Conservation (phyloP, 2,329 filamentous ascomycete species). For the Fusarium oligoseptatum region DNA sequence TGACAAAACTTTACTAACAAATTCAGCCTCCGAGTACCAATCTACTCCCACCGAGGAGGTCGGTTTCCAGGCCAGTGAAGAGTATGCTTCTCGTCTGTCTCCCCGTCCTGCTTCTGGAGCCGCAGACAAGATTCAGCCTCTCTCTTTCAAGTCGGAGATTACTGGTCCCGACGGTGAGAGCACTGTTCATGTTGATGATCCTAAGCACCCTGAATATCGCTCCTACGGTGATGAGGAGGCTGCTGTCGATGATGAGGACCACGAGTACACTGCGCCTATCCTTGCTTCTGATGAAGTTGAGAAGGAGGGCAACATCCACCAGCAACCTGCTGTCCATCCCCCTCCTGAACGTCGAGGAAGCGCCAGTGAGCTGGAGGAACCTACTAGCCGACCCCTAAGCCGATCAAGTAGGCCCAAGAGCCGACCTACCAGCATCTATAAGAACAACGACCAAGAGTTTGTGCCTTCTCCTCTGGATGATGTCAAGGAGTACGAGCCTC, state of each 20-base stretch:
- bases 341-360: slow-evolving; percentile 73
- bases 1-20: slow-evolving; percentile 32
- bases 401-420: slow-evolving; percentile 54
- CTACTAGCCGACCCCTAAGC: slow-evolving; percentile 74
- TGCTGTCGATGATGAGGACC: slow-evolving; percentile 69
- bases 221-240: slow-evolving; percentile 56
- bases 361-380: slow-evolving; percentile 67
- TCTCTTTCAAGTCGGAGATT: slow-evolving; percentile 49
- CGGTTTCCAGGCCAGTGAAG: slow-evolving; percentile 87
- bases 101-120: slow-evolving; percentile 63
- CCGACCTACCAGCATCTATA: slow-evolving; percentile 68
- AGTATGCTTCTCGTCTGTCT: slow-evolving; percentile 83
- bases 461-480: slow-evolving; percentile 82
- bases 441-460: slow-evolving; percentile 66
- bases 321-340: slow-evolving; percentile 87
- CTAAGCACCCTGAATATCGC: slow-evolving; percentile 54
- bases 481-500: slow-evolving; percentile 92
- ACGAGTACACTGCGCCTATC: slow-evolving; percentile 81
- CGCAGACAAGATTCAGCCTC: slow-evolving; percentile 26
- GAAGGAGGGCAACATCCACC: slow-evolving; percentile 77
- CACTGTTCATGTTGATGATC: slow-evolving; percentile 81
- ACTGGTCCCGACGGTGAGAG: slow-evolving; percentile 65
- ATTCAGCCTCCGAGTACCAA: slow-evolving; percentile 72
- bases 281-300: slow-evolving; percentile 89
- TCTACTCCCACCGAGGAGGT: slow-evolving; percentile 92